These are phyloP conservation scores for Batrachochytrium dendrobatidis DNA, from an alignment of 371 early-diverging fungal genomes.

Conservation along the genomic window DNA sequence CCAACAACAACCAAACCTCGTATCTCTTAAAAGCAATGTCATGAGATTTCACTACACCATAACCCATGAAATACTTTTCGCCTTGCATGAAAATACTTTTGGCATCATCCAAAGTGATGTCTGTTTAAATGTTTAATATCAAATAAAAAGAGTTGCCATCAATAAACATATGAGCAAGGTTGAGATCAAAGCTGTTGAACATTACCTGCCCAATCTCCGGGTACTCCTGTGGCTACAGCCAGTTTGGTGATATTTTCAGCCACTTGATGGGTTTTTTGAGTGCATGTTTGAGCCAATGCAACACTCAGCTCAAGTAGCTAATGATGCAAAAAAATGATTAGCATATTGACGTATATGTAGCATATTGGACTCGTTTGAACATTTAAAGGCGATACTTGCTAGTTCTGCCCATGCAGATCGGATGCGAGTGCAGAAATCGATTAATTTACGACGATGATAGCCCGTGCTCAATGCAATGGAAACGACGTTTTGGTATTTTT, in stretches of 20 bases:
- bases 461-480: neutral
- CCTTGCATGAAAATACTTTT: constrained; percentile 33
- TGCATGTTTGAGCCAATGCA: constrained; percentile 7
- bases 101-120: constrained; percentile 36
- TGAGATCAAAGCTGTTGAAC: neutral
- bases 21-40: constrained; percentile 39
- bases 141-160: constrained; percentile 1
- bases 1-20: constrained; percentile 44
- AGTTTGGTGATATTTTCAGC: constrained; percentile 25
- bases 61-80: constrained; percentile 40
- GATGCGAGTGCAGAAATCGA: neutral
- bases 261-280: constrained; percentile 4
- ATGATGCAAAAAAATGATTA: neutral
- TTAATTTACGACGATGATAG: neutral
- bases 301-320: constrained; percentile 15
- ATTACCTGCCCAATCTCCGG: constrained; percentile 34
- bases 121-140: constrained; percentile 8
- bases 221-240: constrained; percentile 38
- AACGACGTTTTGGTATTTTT: neutral
- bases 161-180: neutral
- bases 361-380: neutral
- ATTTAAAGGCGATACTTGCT: too few relatives aligned
- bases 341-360: too few relatives aligned
- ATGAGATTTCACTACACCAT: constrained; percentile 30
- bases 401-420: neutral